Evolutionary conservation across 148 eudicot genomes (phyloP).

Genomic region (Amaranthus hypochondriacus): DNA sequence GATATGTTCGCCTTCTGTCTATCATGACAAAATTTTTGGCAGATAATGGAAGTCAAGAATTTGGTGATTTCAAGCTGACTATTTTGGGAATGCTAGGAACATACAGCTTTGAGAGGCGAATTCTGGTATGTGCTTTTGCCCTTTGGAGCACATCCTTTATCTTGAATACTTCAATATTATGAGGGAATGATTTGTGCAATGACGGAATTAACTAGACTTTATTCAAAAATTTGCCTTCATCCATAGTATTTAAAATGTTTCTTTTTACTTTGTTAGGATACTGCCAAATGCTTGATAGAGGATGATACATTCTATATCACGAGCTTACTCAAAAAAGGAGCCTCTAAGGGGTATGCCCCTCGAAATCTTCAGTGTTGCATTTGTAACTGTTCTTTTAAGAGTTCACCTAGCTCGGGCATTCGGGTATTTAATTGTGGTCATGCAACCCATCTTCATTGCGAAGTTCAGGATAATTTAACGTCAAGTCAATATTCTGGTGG

Average conservation of each 20-base stretch:
- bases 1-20: conserved; percentile 75
- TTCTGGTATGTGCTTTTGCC: conserved; percentile 53
- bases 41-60: conserved; percentile 86
- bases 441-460: conserved; percentile 72
- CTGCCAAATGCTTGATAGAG: conserved; percentile 87
- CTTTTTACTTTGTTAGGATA: conserved; percentile 49
- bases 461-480: conserved; percentile 52
- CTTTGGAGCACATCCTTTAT: not conserved
- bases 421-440: conserved; percentile 88
- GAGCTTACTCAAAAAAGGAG: conserved; percentile 80
- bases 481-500: conserved; percentile 45
- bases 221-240: not conserved
- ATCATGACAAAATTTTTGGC: conserved; percentile 87
- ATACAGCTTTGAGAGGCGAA: conserved; percentile 85
- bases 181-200: not conserved
- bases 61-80: conserved; percentile 91
- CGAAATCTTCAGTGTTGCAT: conserved; percentile 62
- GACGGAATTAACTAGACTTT: not conserved
- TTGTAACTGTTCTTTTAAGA: conserved; percentile 73
- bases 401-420: conserved; percentile 51
- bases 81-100: conserved; percentile 95
- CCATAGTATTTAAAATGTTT: conserved; percentile 6
- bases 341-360: conserved; percentile 83
- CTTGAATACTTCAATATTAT: not conserved
- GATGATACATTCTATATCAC: conserved; percentile 84